Evolutionary conservation across 495 filamentous ascomycete genomes (phyloP), one percentile per base, ranked within the genome.

Genomic region (Neurospora sp.): DNA sequence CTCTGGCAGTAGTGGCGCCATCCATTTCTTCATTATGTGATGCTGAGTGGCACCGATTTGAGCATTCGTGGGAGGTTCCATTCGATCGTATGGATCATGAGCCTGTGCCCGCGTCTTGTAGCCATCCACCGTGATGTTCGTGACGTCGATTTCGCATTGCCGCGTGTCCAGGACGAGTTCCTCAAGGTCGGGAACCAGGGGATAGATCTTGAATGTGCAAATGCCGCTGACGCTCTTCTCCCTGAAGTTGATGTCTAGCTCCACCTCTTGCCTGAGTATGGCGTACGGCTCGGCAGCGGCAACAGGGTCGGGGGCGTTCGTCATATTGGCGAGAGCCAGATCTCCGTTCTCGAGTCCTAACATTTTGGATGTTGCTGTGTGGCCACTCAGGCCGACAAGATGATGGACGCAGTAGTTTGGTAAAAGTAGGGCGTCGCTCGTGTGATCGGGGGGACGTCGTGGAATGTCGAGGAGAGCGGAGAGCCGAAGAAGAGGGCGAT

Each of bases 231-330:
- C 80, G 78, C 86, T 90, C 78, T 90, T 91, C 35, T 86, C 88
- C 69, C 85, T 85, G 77, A 99, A 94, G 81, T 98, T 90, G 75
- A 99, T 86, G 73, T 98, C 95, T 71, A 98, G 85, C 74, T 94
- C 90, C 71, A 99, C 90, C 79, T 90, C 91, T 82, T 98, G 96
- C 77, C 92, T 89, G n/a, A 90, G 83, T 10, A 96, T 86, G 23
- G 88, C 87, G 77, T 75, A 82, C 16, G 72, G 78, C 70, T 80
- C 77, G 73, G 75, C 75, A 20, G 66, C 71, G 23, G 41, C 4
- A 3, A 72, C 75, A 27, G 74, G 42, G 7, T 76, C 76, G 18
- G 44, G 18, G 6, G 42, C 72, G 5, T 27, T 42, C 41, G n/a
- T 62, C 38, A 39, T 10, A 6, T 62, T 71, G 66, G 44, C 62